Evolutionary conservation across 352 stramenopile species (phyloP).

Genomic region (Globisporangium canariense): DNA sequence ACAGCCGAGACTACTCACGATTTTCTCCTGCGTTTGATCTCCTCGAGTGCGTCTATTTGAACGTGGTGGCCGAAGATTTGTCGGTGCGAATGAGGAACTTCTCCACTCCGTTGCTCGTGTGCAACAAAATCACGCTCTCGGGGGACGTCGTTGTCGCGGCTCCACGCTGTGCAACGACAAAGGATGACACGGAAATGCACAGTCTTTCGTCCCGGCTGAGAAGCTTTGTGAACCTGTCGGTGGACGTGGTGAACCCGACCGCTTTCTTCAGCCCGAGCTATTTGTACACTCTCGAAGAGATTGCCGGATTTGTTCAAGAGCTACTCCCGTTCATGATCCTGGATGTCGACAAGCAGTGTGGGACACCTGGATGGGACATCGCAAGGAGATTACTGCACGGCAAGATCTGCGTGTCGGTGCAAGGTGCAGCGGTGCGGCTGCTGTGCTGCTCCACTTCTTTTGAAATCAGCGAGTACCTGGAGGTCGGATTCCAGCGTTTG

Average conservation of each 20-base stretch:
- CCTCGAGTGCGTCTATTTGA: conserved; percentile 28
- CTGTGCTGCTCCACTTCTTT: conserved; percentile 46
- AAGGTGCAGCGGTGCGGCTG: conserved; percentile 43
- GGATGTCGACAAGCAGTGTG: conserved; percentile 40
- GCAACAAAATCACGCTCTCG: conserved; percentile 26
- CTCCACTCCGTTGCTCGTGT: conserved; percentile 40
- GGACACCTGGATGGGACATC: conserved; percentile 51
- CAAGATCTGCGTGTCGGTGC: conserved; percentile 31
- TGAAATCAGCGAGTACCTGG: conserved; percentile 48
- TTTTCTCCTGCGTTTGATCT: conserved; percentile 32
- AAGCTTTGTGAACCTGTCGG: conserved; percentile 39
- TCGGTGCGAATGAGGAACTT: conserved; percentile 45
- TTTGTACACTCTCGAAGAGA: conserved; percentile 47
- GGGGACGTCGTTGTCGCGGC: conserved; percentile 38
- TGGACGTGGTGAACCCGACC: conserved; percentile 31
- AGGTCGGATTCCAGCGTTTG: conserved; percentile 36
- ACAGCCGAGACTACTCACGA: conserved; percentile 14
- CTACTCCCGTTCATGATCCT: conserved; percentile 42
- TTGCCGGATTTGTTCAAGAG: conserved; percentile 26
- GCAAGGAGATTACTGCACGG: conserved; percentile 55
- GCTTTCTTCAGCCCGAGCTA: conserved; percentile 58
- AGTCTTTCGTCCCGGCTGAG: conserved; percentile 30
- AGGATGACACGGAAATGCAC: conserved; percentile 7
- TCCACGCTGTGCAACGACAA: conserved; percentile 11
- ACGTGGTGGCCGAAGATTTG: conserved; percentile 29